These are phyloP conservation scores for Allium cepa DNA, from an alignment of 106 monocot species.

Conservation along the genomic window DNA sequence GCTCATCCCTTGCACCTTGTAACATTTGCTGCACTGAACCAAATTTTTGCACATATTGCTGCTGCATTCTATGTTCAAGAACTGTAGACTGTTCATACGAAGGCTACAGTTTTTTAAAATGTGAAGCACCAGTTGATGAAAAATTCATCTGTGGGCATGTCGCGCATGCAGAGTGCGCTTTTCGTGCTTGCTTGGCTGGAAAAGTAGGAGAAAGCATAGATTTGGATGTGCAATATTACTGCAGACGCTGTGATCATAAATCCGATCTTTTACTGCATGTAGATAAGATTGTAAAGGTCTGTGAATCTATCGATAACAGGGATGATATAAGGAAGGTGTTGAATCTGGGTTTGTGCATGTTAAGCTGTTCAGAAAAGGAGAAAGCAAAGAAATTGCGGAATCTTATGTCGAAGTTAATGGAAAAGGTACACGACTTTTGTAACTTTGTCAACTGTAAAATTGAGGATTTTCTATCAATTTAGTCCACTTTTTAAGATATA, in stretches of 20 bases:
- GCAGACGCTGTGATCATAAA: conserved; percentile 74
- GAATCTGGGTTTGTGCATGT: conserved; percentile 34
- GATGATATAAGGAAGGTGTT: conserved; percentile 48
- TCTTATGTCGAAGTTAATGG: conserved; percentile 23
- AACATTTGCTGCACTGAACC: conserved; percentile 66
- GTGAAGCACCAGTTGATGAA: conserved; percentile 43
- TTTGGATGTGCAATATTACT: conserved; percentile 77
- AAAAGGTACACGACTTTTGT: conserved; percentile 34
- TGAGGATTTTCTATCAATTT: too few species aligned
- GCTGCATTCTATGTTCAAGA: conserved; percentile 64
- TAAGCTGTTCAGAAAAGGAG: conserved; percentile 37
- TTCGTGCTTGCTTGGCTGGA: conserved; percentile 67
- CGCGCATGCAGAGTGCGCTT: conserved; percentile 74
- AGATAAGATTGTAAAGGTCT: conserved; percentile 19
- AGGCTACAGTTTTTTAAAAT: conserved; percentile 55
- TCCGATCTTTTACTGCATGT: conserved; percentile 57
- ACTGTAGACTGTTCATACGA: conserved; percentile 40
- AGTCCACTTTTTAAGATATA: too few species aligned
- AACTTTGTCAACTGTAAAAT: too few species aligned
- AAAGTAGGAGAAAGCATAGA: conserved; percentile 67
- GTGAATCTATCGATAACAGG: conserved; percentile 33
- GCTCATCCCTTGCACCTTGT: conserved; percentile 14
- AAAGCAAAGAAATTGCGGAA: conserved; percentile 37
- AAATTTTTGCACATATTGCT: conserved; percentile 70
- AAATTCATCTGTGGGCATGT: conserved; percentile 61